Percentiles rank a stretch among this genome's conserved stretches.
phyloP scores from a whole-genome alignment of 192 early-diverging fungal genomes.

The Coemansia biformis region DNA sequence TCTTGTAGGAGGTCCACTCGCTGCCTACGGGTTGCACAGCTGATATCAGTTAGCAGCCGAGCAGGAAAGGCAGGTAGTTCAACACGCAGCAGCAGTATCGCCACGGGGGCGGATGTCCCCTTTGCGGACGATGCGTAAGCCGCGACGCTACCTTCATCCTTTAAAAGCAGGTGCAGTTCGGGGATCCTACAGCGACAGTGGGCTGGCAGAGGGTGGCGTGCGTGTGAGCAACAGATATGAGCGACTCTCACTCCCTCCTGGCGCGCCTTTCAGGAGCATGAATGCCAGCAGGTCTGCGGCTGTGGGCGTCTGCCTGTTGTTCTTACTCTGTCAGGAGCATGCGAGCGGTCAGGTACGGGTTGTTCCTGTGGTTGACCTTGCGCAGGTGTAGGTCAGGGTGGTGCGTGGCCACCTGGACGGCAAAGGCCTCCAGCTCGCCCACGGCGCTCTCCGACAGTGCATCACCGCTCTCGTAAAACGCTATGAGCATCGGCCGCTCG shows the following conservation, averaged over 20 bases:
- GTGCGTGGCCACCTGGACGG: constrained; percentile 4
- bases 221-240: too few relatives aligned
- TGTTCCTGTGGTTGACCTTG: constrained; percentile 29
- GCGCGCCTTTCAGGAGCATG: too few relatives aligned
- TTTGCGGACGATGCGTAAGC: too few relatives aligned
- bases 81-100: too few relatives aligned
- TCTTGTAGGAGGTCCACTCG: constrained; percentile 24
- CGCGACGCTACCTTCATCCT: constrained; percentile 1
- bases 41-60: background rate
- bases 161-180: constrained; percentile 28
- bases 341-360: constrained; percentile 42
- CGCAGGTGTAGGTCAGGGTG: constrained; percentile 26
- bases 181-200: constrained; percentile 20
- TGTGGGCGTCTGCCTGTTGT: too few relatives aligned
- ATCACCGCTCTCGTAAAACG: constrained; percentile 17
- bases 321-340: constrained; percentile 32
- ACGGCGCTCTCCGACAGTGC: constrained; percentile 19
- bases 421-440: constrained; percentile 16
- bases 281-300: too few relatives aligned
- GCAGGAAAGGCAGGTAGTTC: background rate
- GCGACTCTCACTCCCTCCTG: too few relatives aligned
- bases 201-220: background rate
- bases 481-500: constrained; percentile 21
- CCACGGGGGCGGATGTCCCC: too few relatives aligned
- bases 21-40: constrained; percentile 7